phyloP scores from a whole-genome alignment of 202 grass and related monocot genomes.

The Digitaria exilis region DNA sequence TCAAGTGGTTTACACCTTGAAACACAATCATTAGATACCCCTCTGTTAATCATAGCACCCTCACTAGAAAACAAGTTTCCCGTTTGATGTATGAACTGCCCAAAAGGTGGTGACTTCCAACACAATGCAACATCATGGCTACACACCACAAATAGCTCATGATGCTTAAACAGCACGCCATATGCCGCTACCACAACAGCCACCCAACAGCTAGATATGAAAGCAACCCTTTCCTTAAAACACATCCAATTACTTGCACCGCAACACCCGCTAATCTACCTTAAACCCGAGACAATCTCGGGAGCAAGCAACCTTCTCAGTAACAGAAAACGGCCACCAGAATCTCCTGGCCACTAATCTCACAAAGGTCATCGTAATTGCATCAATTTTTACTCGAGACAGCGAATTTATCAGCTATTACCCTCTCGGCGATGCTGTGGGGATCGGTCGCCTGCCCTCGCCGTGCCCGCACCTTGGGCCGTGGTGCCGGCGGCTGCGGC shows the following conservation, averaged over 20 bases:
- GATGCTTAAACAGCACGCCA: constrained; percentile 45
- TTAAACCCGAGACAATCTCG: constrained; percentile 10
- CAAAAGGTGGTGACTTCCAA: constrained; percentile 48
- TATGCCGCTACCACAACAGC: constrained; percentile 24
- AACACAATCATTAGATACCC: constrained; percentile 33
- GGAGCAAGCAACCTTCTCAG: neutral
- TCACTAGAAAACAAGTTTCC: constrained; percentile 43
- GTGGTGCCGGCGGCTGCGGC: constrained; percentile 70
- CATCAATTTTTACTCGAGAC: neutral
- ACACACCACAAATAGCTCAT: neutral
- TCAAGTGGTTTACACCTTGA: constrained; percentile 8
- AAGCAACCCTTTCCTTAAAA: constrained; percentile 30
- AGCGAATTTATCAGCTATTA: constrained; percentile 23
- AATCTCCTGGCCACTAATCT: neutral
- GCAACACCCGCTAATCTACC: constrained; percentile 29
- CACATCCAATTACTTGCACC: constrained; percentile 31
- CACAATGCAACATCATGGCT: constrained; percentile 49
- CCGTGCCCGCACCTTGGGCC: constrained; percentile 77
- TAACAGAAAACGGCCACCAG: neutral
- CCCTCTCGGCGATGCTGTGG: constrained; percentile 92
- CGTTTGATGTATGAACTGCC: constrained; percentile 36
- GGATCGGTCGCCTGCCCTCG: constrained; percentile 91
- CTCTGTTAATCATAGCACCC: constrained; percentile 27
- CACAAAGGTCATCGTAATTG: neutral
- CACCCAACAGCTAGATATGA: constrained; percentile 32